Evolutionary conservation across 345 rosid genomes (phyloP).

Genomic region (Ceriops zippeliana): DNA sequence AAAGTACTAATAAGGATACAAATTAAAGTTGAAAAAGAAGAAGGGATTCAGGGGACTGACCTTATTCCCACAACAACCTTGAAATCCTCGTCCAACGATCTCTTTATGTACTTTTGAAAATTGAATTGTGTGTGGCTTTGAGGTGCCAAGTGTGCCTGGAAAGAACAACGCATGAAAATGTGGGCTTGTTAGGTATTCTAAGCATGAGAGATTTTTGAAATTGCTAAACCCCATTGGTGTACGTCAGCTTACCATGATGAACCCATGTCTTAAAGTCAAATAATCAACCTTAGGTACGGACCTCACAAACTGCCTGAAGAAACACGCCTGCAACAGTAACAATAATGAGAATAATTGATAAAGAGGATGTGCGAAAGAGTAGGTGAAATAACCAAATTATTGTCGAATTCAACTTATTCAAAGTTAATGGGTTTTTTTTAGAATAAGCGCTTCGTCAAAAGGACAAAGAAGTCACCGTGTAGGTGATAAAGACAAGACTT

Average conservation of each 20-base stretch:
- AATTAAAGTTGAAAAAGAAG: no score
- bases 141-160: conserved; percentile 53
- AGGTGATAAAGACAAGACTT: not conserved
- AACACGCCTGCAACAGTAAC: conserved; percentile 20
- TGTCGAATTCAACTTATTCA: no score
- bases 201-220: not conserved
- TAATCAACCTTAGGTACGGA: conserved; percentile 32
- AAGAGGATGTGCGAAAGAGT: no score
- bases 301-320: conserved; percentile 31
- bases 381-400: no score
- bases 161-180: not conserved
- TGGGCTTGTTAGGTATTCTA: not conserved
- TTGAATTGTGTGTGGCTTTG: conserved; percentile 36
- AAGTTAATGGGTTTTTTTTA: no score
- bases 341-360: not conserved
- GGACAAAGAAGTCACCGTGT: not conserved
- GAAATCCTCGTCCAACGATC: conserved; percentile 57
- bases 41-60: conserved; percentile 12
- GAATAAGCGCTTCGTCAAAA: not conserved
- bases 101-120: conserved; percentile 47
- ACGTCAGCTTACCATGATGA: conserved; percentile 19
- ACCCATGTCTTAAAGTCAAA: conserved; percentile 29
- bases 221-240: not conserved
- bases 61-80: conserved; percentile 55
- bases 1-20: no score